Conservation (phyloP, 345 rosid genomes). For the Conringia planisiliqua region DNA sequence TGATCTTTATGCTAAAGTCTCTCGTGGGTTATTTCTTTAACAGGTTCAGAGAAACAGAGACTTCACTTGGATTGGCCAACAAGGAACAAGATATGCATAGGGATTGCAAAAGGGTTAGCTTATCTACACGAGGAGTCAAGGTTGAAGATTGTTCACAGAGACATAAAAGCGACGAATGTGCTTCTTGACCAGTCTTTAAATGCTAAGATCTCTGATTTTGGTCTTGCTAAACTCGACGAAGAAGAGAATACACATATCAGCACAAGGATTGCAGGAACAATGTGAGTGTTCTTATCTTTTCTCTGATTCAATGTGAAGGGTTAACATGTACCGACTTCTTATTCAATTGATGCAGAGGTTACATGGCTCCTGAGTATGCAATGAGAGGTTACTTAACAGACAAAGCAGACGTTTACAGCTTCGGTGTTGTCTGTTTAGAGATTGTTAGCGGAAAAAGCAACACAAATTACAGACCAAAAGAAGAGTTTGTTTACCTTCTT, state of each 20-base stretch:
- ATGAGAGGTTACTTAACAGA: constrained; percentile 98
- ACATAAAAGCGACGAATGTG: constrained; percentile 68
- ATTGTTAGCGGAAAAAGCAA: constrained; percentile 93
- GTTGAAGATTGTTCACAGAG: constrained; percentile 67
- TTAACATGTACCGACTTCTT: background rate
- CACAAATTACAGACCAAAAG: constrained; percentile 91
- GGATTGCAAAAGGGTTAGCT: constrained; percentile 63
- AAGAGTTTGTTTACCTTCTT: constrained; percentile 91
- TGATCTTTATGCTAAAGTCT: background rate
- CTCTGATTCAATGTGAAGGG: background rate
- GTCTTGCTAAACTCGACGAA: constrained; percentile 66
- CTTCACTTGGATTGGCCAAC: constrained; percentile 60
- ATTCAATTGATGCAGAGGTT: constrained; percentile 52
- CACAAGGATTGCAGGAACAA: constrained; percentile 65
- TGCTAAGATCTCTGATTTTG: constrained; percentile 66
- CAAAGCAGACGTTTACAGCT: constrained; percentile 91
- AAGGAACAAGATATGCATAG: constrained; percentile 59
- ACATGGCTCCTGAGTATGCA: constrained; percentile 99
- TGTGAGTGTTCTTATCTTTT: constrained; percentile 34
- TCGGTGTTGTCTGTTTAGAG: constrained; percentile 77
- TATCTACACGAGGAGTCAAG: constrained; percentile 73
- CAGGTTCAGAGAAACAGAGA: constrained; percentile 42
- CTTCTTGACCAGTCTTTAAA: constrained; percentile 54
- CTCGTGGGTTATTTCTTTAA: background rate
- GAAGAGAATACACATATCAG: constrained; percentile 69